A percentile compares a stretch with the other conserved stretches of the same genome.
phyloP scores from a whole-genome alignment of 305 asterid genomes.

The Rubia tinctorum region DNA sequence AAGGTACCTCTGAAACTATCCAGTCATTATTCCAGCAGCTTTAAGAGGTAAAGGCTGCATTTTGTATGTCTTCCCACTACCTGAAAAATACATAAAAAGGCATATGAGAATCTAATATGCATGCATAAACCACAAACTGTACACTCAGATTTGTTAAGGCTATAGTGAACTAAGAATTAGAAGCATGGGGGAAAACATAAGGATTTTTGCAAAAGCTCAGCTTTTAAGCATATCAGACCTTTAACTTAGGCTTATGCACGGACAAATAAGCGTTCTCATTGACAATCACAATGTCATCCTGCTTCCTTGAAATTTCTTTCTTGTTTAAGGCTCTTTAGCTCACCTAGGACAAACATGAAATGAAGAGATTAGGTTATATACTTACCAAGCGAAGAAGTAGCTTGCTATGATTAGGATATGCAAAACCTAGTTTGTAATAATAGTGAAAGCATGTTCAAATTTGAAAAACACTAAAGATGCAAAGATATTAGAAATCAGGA shows the following conservation, averaged over 20 bases:
- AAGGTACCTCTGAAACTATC: too few species aligned
- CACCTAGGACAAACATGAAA: constrained; percentile 49
- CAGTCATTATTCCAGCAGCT: constrained; percentile 96
- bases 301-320: constrained; percentile 89
- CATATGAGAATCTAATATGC: neutral
- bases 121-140: neutral
- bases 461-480: neutral
- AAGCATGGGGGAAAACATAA: neutral
- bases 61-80: constrained; percentile 97
- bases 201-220: constrained; percentile 7
- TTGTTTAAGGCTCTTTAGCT: constrained; percentile 98
- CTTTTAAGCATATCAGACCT: constrained; percentile 46
- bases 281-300: constrained; percentile 92
- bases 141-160: neutral
- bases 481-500: constrained; percentile 5
- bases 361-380: neutral
- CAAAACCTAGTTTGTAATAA: neutral
- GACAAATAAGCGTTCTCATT: constrained; percentile 68
- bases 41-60: constrained; percentile 99
- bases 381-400: neutral
- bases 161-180: neutral
- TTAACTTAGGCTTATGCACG: constrained; percentile 92
- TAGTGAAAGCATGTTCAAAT: neutral
- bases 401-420: neutral
- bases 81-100: constrained; percentile 32